Evolutionary conservation across 176 grass and related monocot genomes (phyloP), one percentile per base, ranked within the genome.

Genomic region (Musa acuminata): DNA sequence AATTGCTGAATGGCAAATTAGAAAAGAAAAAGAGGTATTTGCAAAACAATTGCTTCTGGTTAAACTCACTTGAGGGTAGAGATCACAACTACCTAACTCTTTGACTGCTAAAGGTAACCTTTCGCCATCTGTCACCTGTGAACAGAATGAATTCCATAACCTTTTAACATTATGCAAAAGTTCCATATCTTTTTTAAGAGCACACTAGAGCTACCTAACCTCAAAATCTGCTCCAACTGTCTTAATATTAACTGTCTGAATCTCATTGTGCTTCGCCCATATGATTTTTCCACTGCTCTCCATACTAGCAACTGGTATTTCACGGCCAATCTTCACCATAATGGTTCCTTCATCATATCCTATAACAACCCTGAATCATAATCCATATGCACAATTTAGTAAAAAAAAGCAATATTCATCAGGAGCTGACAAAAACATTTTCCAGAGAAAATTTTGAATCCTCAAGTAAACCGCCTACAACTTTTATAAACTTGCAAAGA

Each of bases 291-390:
- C 95, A 80, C 90, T 86, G 14, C 80, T 80, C 66, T 99, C 95
- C 95, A 99, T 99, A 74, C 95, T 99, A 80, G 90, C 95, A 76
- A 99, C 84, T 22, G 95, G 95, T 81, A 87, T 90, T 87, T 98
- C 95, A 11, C 95, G 95, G 2, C 95, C 95, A 85, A 99, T 91
- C 85, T 99, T 99, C 82, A 99, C 90, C 95, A 99, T 94, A 85
- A 94, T 94, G 21, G 90, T 86, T 78, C 95, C 90, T 78, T 94
- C 95, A 24, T 99, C 95, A 55, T 94, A 99, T 82, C 95, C 95
- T 76, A 99, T 89, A 68, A 99, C 95, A 91, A 99, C 87, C 73
- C 95, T 99, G 83, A 8, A 86, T 53, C 35, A 60, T 51, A 71
- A 72, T 2, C 13, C 78, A 83, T 67, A 11, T 19, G 10, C 11